Evolutionary conservation across 1,284 basidiomycete species (phyloP).

Genomic region (Rhizoctonia solani): DNA sequence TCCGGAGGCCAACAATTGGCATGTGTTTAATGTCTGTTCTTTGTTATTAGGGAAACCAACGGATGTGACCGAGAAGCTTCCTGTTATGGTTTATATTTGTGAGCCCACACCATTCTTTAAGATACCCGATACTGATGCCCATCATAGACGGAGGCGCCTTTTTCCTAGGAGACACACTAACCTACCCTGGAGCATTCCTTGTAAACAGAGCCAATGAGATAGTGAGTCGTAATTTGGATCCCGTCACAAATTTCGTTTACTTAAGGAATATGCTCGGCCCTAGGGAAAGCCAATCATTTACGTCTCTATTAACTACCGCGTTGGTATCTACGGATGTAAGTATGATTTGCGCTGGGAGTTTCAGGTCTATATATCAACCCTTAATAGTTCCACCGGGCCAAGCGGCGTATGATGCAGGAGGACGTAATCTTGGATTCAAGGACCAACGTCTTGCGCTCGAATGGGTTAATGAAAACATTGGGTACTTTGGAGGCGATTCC

Average conservation of each 20-base stretch:
- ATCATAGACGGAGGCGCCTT: conserved; percentile 31
- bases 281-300: conserved; percentile 42
- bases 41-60: not conserved
- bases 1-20: conserved; percentile 38
- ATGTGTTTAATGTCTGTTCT: conserved; percentile 34
- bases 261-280: not conserved
- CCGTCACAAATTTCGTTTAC: no score
- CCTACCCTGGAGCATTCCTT: not conserved
- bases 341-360: conserved; percentile 33
- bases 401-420: conserved; percentile 39
- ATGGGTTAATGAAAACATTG: conserved; percentile 54
- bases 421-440: conserved; percentile 45
- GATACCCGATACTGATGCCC: not conserved
- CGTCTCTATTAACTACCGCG: conserved; percentile 45
- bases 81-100: conserved; percentile 36
- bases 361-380: not conserved
- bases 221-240: not conserved
- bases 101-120: not conserved
- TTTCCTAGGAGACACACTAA: not conserved
- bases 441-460: conserved; percentile 52
- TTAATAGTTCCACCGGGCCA: conserved; percentile 42
- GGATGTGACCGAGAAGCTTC: conserved; percentile 15
- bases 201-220: not conserved
- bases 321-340: conserved; percentile 29
- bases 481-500: conserved; percentile 52